These are phyloP conservation scores for Oryza brachyantha DNA, from an alignment of 176 grass and related monocot species.

Conservation along the genomic window DNA sequence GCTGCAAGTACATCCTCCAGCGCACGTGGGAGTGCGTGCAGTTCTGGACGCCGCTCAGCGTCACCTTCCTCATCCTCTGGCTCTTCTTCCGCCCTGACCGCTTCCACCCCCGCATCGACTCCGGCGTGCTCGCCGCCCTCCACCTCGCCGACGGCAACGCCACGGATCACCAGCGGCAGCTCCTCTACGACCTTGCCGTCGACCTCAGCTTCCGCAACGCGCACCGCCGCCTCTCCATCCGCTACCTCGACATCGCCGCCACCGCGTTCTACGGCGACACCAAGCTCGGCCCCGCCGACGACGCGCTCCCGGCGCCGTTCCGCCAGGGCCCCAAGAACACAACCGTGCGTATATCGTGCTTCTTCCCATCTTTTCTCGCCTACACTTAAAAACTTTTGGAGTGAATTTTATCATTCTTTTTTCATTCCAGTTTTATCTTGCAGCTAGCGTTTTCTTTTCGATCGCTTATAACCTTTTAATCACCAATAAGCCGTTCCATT, in stretches of 20 bases:
- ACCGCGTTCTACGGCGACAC: neutral
- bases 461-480: too few species aligned
- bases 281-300: slow-evolving; percentile 7
- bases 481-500: too few species aligned
- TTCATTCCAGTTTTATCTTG: too few species aligned
- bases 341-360: too few species aligned
- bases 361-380: too few species aligned
- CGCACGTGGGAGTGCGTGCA: neutral
- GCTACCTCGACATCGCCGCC: slow-evolving; percentile 19
- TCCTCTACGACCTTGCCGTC: slow-evolving; percentile 1
- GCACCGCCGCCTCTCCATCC: neutral
- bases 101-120: neutral
- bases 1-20: too few species aligned
- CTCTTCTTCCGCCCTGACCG: slow-evolving; percentile 15
- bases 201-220: too few species aligned
- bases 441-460: too few species aligned
- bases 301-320: slow-evolving; percentile 1
- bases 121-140: slow-evolving; percentile 18
- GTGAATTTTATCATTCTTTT: too few species aligned
- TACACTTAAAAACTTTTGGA: too few species aligned
- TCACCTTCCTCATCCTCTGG: slow-evolving; percentile 4
- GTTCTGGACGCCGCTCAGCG: neutral
- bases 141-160: slow-evolving; percentile 14
- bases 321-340: slow-evolving; percentile 21
- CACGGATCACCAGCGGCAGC: neutral